Base-by-base conservation (phyloP, 768 basidiomycete species). In the Naganishia kalamii region DNA sequence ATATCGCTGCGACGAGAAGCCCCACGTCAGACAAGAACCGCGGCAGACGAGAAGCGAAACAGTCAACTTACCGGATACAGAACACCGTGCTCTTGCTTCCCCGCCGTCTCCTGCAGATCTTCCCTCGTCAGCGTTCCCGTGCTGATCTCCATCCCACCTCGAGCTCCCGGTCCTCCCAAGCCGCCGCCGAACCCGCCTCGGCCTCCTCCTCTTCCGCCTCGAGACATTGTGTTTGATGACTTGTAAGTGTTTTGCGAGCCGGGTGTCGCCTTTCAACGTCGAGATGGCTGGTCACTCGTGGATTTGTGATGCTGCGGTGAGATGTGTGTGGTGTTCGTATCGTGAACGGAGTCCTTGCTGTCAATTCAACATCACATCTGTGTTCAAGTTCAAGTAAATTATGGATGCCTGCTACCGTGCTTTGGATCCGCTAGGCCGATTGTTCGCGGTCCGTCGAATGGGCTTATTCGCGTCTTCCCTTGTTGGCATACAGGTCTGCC, bases 151-250 rank as follows among this genome's bases (percentile, higher is more conserved):
- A 57, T 57, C 23, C 54, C 63, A 27, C 33, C 37, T 32, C 32
- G 41, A 11, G 51, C 27, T 6, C 52, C 51, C 1, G 63, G 63
- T n/a, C 63, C 63, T 21, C 35, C 50, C 46, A 51, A 25, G 17
- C 63, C 63, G 19, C 63, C 63, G 13, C 47, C 47, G 25, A 43
- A 35, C 19, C 62, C 62, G 35, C 62, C 48, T 33, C 62, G 29
- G 7, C 63, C 50, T n/a, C 62, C 62, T 15, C 62, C 49, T 32
- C 63, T 30, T 37, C 62, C 62, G 13, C 62, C 62, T 40, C 63
- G 50, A 13, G 63, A 64, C 63, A 64, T 64, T 54, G 25, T 52
- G 29, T 17, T n/a, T 3, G 32, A 21, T 33, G 47, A 32, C 40
- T 33, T 41, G 4, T 11, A 19, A n/a, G 40, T 25, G 5, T 11